phyloP scores from a whole-genome alignment of 768 basidiomycete genomes.

The Candolleomyces eurysporus region DNA sequence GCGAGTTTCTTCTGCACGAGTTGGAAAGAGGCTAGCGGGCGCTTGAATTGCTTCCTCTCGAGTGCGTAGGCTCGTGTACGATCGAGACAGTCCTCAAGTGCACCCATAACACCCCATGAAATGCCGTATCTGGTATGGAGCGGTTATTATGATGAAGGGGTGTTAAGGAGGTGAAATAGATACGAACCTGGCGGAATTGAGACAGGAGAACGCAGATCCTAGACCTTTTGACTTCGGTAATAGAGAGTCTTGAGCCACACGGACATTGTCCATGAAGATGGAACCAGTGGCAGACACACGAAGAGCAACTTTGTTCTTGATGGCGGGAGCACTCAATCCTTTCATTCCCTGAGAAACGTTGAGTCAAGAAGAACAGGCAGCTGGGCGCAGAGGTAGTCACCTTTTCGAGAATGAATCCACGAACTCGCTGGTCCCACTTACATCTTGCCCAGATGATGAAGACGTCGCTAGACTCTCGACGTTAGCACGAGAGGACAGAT shows the following conservation, averaged over 20 bases:
- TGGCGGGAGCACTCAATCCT: conserved; percentile 81
- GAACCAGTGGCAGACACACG: conserved; percentile 83
- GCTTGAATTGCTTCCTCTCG: conserved; percentile 86
- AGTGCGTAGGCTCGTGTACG: conserved; percentile 81
- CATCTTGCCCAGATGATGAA: conserved; percentile 95
- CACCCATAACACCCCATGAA: conserved; percentile 95
- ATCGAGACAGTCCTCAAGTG: conserved; percentile 86
- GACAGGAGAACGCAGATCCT: conserved; percentile 84
- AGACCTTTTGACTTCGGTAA: conserved; percentile 79
- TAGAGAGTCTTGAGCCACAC: conserved; percentile 69
- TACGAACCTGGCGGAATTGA: conserved; percentile 78
- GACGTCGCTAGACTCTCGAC: conserved; percentile 56
- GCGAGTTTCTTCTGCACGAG: conserved; percentile 97
- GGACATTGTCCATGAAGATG: conserved; percentile 89
- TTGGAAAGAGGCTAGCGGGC: conserved; percentile 92
- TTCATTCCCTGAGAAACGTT: conserved; percentile 56
- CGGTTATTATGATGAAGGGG: too few relatives aligned
- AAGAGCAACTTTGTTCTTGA: conserved; percentile 92
- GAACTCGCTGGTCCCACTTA: conserved; percentile 89
- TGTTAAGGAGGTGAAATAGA: not conserved
- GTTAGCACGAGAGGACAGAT: conserved; percentile 8
- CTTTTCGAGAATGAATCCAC: conserved; percentile 91
- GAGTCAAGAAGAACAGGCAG: not conserved
- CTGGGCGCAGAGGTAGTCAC: conserved; percentile 32
- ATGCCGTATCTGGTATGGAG: conserved; percentile 64